A percentile compares a stretch with the other conserved stretches of the same genome.
Evolutionary conservation across 2,329 filamentous ascomycete species (phyloP).

Genomic region (Neopestalotiopsis rosae): DNA sequence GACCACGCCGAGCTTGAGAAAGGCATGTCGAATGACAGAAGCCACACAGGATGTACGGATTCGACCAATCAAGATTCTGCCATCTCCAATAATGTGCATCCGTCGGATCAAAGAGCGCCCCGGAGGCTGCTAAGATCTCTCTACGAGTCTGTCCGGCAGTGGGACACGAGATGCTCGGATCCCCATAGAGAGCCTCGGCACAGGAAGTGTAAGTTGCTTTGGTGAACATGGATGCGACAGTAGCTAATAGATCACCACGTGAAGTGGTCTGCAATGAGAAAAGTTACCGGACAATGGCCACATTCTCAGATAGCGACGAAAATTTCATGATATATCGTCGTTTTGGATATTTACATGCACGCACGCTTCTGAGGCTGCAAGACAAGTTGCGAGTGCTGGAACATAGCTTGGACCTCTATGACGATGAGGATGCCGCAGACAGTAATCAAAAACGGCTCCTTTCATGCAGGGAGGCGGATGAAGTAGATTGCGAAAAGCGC

Average conservation of each 20-base stretch:
- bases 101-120: background rate
- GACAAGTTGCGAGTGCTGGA: constrained; percentile 2
- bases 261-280: background rate
- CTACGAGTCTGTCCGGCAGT: background rate
- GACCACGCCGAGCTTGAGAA: background rate
- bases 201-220: background rate
- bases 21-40: background rate
- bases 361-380: constrained; percentile 7
- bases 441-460: background rate
- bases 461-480: background rate
- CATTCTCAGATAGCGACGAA: constrained; percentile 12
- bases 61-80: background rate
- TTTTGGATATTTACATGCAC: constrained; percentile 7
- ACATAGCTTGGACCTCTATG: background rate
- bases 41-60: too few species aligned
- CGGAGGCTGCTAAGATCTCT: background rate
- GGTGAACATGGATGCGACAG: background rate
- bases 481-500: background rate
- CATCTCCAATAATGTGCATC: background rate
- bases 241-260: background rate
- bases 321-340: constrained; percentile 18
- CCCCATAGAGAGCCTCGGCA: background rate
- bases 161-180: background rate
- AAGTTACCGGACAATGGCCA: constrained; percentile 6
- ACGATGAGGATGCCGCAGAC: background rate